Percentiles rank a stretch among this genome's conserved stretches.
These are phyloP conservation scores for Alternaria postmessia DNA, from an alignment of 2,329 filamentous ascomycete species.

Conservation along the genomic window DNA sequence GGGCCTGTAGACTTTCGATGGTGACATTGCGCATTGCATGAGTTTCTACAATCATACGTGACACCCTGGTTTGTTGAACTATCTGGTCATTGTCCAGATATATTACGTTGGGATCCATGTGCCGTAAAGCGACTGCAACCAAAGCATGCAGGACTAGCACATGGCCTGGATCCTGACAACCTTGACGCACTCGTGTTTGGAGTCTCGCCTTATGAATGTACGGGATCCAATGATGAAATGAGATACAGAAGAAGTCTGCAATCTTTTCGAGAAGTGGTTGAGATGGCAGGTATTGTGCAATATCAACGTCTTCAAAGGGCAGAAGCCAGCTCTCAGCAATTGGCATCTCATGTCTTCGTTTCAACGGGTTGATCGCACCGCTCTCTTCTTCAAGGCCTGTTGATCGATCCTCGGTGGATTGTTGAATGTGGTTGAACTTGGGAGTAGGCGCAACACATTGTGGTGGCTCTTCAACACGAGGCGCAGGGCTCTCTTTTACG, in stretches of 20 bases:
- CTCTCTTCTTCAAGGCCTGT: background rate
- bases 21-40: constrained; percentile 37
- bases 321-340: constrained; percentile 25
- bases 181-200: constrained; percentile 31
- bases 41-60: constrained; percentile 43
- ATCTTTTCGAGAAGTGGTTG: constrained; percentile 38
- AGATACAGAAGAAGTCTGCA: constrained; percentile 41
- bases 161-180: constrained; percentile 21
- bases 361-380: constrained; percentile 24
- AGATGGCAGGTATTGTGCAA: constrained; percentile 37
- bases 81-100: constrained; percentile 42
- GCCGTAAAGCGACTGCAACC: constrained; percentile 39
- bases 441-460: background rate
- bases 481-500: background rate
- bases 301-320: constrained; percentile 31
- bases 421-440: background rate
- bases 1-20: constrained; percentile 40
- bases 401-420: background rate
- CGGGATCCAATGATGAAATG: constrained; percentile 49
- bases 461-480: constrained; percentile 9
- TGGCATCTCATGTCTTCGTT: constrained; percentile 35
- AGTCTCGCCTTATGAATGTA: constrained; percentile 45
- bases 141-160: constrained; percentile 42
- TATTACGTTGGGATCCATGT: constrained; percentile 32
- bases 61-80: constrained; percentile 33